Conservation (phyloP, 768 basidiomycete genomes). For the Termitomyces sp. region DNA sequence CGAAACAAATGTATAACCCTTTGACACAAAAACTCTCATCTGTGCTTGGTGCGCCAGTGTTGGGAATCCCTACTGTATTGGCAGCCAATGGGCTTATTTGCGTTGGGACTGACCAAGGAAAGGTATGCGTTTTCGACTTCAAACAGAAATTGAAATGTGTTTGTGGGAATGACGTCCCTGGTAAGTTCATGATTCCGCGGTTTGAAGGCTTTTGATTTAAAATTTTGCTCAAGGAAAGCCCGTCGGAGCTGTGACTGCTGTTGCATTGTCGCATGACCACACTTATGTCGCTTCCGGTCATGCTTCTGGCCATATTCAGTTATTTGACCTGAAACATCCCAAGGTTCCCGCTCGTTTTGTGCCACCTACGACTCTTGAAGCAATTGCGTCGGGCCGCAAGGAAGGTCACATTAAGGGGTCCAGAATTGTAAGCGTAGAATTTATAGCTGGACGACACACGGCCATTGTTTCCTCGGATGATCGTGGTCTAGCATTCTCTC, state of each 20-base stretch:
- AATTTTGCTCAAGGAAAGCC: slow-evolving; percentile 42
- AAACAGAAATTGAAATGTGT: slow-evolving; percentile 79
- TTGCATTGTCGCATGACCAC: slow-evolving; percentile 90
- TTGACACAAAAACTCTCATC: slow-evolving; percentile 57
- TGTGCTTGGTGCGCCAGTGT: slow-evolving; percentile 52
- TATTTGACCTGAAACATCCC: slow-evolving; percentile 78
- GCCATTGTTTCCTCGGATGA: slow-evolving; percentile 91
- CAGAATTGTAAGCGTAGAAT: slow-evolving; percentile 76
- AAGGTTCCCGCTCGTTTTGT: slow-evolving; percentile 66
- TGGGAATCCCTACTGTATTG: slow-evolving; percentile 75
- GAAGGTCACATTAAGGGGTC: slow-evolving; percentile 85
- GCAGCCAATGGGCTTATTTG: slow-evolving; percentile 87
- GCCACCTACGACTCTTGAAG: slow-evolving; percentile 60
- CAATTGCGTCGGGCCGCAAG: slow-evolving; percentile 73
- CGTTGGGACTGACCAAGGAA: slow-evolving; percentile 80
- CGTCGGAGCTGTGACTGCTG: slow-evolving; percentile 78
- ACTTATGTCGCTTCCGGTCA: slow-evolving; percentile 92
- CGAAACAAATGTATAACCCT: slow-evolving; percentile 52
- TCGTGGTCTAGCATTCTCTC: slow-evolving; percentile 89
- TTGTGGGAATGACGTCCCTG: slow-evolving; percentile 66
- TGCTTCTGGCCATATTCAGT: slow-evolving; percentile 74
- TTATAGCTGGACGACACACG: slow-evolving; percentile 90
- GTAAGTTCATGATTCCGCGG: slow-evolving; percentile 34
- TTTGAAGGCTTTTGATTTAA: slow-evolving; percentile 10
- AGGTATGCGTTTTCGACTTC: slow-evolving; percentile 84